Percentiles rank a stretch among this genome's conserved stretches.
Conservation (phyloP, 768 basidiomycete species). For the Mycena latifolia region DNA sequence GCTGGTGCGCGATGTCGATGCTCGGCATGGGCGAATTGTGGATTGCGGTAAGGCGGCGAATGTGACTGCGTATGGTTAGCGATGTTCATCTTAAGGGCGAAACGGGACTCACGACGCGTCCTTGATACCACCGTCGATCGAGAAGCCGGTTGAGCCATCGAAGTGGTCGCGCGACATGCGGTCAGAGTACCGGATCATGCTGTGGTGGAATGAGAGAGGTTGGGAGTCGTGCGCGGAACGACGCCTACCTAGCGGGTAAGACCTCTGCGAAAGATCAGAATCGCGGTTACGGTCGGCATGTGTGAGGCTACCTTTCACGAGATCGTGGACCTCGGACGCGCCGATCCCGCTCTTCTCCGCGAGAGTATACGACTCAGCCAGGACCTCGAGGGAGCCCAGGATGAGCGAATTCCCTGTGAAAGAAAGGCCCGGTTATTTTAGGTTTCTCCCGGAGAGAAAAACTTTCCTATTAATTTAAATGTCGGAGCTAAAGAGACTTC, state of each 20-base stretch:
- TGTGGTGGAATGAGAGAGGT: constrained; percentile 38
- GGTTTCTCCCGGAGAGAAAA: not conserved
- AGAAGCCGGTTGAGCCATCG: constrained; percentile 80
- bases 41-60: constrained; percentile 76
- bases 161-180: constrained; percentile 83
- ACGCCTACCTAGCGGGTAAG: constrained; percentile 69
- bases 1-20: constrained; percentile 80
- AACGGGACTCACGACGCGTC: constrained; percentile 69
- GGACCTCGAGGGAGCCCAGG: constrained; percentile 80
- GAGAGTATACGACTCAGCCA: constrained; percentile 88
- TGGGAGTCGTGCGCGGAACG: constrained; percentile 3
- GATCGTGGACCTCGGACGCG: constrained; percentile 63
- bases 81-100: too few species aligned
- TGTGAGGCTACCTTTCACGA: constrained; percentile 66
- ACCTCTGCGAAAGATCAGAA: constrained; percentile 57
- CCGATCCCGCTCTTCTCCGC: constrained; percentile 88
- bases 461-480: constrained; percentile 65
- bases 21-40: constrained; percentile 78
- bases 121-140: constrained; percentile 90
- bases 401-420: constrained; percentile 73
- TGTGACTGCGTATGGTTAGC: constrained; percentile 57
- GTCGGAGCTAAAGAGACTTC: constrained; percentile 62
- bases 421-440: too few species aligned
- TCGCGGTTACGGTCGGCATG: not conserved
- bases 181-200: constrained; percentile 68